Evolutionary conservation across 2,329 filamentous ascomycete genomes (phyloP).

Genomic region (Ploettnerulaceae sp.): DNA sequence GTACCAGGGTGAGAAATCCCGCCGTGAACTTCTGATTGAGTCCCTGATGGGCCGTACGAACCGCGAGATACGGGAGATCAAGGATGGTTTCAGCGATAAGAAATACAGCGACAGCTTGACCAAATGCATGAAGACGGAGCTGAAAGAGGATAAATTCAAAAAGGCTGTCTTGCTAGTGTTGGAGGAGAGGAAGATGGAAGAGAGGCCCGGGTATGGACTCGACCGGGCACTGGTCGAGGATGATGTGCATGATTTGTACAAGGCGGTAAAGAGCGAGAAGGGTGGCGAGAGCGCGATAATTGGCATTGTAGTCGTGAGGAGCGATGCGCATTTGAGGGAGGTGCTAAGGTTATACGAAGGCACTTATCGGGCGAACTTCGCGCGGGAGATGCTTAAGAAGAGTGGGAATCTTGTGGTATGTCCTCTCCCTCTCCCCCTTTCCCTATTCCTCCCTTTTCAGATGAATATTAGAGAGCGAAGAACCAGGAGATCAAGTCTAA

Average conservation of each 20-base stretch:
- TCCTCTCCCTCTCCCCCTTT: slow-evolving; percentile 30
- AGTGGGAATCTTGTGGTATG: slow-evolving; percentile 88
- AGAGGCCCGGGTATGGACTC: slow-evolving; percentile 37
- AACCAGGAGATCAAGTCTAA: too few species aligned
- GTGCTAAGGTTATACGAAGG: slow-evolving; percentile 73
- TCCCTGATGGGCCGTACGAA: slow-evolving; percentile 86
- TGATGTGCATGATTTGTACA: slow-evolving; percentile 69
- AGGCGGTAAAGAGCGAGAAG: slow-evolving; percentile 63
- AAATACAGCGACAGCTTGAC: slow-evolving; percentile 79
- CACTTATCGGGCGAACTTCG: slow-evolving; percentile 74
- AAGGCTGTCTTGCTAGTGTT: slow-evolving; percentile 78
- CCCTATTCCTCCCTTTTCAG: slow-evolving; percentile 8
- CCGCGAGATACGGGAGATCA: slow-evolving; percentile 81
- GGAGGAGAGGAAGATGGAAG: slow-evolving; percentile 79
- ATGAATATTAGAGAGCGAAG: too few species aligned
- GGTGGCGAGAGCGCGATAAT: slow-evolving; percentile 89
- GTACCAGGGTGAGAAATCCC: slow-evolving; percentile 83
- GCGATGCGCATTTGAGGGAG: slow-evolving; percentile 76
- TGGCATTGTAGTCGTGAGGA: slow-evolving; percentile 72
- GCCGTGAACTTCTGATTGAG: slow-evolving; percentile 88
- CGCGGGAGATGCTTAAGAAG: slow-evolving; percentile 79
- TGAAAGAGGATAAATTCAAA: slow-evolving; percentile 96
- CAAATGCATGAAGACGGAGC: slow-evolving; percentile 84
- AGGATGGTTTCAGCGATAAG: slow-evolving; percentile 83
- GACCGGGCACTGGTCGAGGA: slow-evolving; percentile 52